A percentile compares a stretch with the other conserved stretches of the same genome.
Evolutionary conservation across 306 rosid genomes (phyloP).

Genomic region (Vigna mungo): DNA sequence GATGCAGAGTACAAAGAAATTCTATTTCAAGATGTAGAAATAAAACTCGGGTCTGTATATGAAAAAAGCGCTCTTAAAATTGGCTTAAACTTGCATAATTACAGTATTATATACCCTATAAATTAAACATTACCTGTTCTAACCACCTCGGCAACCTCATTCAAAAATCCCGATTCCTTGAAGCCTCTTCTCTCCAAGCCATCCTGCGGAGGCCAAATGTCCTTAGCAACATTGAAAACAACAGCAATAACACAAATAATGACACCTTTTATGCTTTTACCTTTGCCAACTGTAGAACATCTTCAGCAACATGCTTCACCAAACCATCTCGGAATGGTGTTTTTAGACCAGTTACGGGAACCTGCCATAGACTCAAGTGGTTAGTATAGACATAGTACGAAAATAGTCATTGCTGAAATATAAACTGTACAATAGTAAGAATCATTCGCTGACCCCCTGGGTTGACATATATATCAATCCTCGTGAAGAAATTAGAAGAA

Average conservation of each 20-base stretch:
- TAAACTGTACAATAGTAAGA: neutral
- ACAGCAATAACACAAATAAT: constrained; percentile 24
- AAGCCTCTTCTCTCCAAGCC: constrained; percentile 96
- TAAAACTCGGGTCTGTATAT: neutral
- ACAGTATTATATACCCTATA: constrained; percentile 5
- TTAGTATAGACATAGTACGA: constrained; percentile 44
- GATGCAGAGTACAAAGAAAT: neutral
- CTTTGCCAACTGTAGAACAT: constrained; percentile 83
- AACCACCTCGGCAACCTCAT: constrained; percentile 90
- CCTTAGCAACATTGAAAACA: constrained; percentile 38
- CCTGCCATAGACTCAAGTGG: constrained; percentile 54
- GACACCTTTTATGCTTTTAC: constrained; percentile 46
- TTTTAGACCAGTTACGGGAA: constrained; percentile 77
- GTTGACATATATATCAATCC: constrained; percentile 18
- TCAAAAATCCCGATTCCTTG: constrained; percentile 91
- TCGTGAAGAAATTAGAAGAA: neutral
- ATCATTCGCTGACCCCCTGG: constrained; percentile 9
- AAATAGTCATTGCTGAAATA: constrained; percentile 25
- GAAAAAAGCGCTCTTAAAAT: neutral
- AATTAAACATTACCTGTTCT: constrained; percentile 67
- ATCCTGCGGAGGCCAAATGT: constrained; percentile 58
- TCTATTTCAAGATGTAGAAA: constrained; percentile 1
- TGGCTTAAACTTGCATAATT: neutral
- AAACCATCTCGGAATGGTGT: constrained; percentile 95
- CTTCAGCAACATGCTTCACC: constrained; percentile 92